Percentiles rank a stretch among this genome's conserved stretches.
These are phyloP conservation scores for Neurospora pannonica DNA, from an alignment of 495 filamentous ascomycete species.

Conservation along the genomic window DNA sequence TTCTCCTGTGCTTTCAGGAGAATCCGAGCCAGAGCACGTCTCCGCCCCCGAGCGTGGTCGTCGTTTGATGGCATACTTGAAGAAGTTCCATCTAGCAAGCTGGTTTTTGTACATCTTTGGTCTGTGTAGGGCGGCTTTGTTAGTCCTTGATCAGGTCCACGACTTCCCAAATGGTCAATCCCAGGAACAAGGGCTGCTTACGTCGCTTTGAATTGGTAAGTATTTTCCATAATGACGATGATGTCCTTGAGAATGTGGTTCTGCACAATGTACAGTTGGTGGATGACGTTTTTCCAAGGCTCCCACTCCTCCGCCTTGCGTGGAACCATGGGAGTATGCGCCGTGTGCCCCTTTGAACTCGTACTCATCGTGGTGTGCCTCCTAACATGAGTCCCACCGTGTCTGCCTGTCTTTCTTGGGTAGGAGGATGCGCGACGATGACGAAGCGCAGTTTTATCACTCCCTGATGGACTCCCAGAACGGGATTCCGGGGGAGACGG, in stretches of 20 bases:
- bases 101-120: constrained; percentile 30
- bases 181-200: constrained; percentile 3
- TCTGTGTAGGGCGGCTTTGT: neutral
- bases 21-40: neutral
- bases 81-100: constrained; percentile 22
- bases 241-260: constrained; percentile 23
- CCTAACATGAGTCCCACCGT: neutral
- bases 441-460: neutral
- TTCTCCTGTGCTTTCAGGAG: neutral
- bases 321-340: constrained; percentile 10
- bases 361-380: neutral
- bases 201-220: constrained; percentile 20
- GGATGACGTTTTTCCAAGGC: constrained; percentile 18
- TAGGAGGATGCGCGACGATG: neutral
- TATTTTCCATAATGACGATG: constrained; percentile 21
- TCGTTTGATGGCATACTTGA: constrained; percentile 23
- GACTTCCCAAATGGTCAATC: neutral
- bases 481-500: neutral
- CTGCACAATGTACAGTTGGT: constrained; percentile 25
- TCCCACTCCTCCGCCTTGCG: constrained; percentile 22
- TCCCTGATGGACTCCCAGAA: neutral
- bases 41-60: constrained; percentile 7
- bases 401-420: neutral
- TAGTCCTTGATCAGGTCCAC: neutral
- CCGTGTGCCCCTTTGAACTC: neutral